Conservation (phyloP, 495 filamentous ascomycete genomes). For the Hypoxylon fuscum region DNA sequence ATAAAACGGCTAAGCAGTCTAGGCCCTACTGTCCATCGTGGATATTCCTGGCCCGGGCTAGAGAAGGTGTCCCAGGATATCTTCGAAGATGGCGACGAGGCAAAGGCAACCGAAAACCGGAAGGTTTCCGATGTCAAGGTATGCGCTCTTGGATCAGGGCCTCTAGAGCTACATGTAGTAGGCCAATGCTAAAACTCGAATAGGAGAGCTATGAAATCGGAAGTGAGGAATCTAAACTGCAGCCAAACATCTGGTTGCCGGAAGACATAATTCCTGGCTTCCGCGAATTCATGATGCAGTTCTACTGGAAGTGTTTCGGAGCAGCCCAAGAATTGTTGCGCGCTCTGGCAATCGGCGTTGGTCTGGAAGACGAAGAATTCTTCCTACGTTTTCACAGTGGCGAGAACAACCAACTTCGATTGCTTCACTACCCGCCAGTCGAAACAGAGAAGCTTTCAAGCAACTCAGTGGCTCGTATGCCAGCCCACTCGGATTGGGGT, state of each 20-base stretch:
- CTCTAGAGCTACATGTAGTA: too few species aligned
- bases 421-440: constrained; percentile 73
- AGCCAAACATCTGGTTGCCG: constrained; percentile 74
- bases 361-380: constrained; percentile 61
- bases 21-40: constrained; percentile 59
- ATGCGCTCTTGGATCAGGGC: not conserved
- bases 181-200: not conserved
- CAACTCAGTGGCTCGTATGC: constrained; percentile 59
- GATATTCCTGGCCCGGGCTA: constrained; percentile 71
- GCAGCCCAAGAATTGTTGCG: constrained; percentile 58
- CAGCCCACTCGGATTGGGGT: constrained; percentile 62
- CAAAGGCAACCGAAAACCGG: constrained; percentile 40
- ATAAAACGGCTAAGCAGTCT: not conserved
- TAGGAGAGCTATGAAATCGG: constrained; percentile 76
- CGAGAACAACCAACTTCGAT: constrained; percentile 68
- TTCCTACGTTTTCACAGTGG: constrained; percentile 64
- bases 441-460: constrained; percentile 57
- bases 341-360: constrained; percentile 63
- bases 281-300: constrained; percentile 63
- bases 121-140: constrained; percentile 57
- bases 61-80: constrained; percentile 72
- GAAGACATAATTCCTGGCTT: constrained; percentile 67
- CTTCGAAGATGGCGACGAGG: constrained; percentile 58
- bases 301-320: constrained; percentile 64
- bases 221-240: constrained; percentile 60